Conservation (phyloP, 768 basidiomycete species). For the Podaxis sp. region DNA sequence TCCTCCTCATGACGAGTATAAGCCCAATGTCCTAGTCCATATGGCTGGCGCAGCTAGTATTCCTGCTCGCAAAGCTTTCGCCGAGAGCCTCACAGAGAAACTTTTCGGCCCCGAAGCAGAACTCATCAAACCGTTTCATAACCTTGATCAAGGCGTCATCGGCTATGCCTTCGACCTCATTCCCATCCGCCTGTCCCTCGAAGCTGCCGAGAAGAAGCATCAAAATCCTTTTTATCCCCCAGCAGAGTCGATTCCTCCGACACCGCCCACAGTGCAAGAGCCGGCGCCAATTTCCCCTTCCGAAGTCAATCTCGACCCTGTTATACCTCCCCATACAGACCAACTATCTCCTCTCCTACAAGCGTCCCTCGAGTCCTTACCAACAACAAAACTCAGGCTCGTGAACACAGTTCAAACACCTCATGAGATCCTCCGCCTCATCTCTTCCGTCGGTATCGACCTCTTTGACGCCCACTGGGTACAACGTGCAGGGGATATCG, state of each 20-base stretch:
- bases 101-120: conserved; percentile 56
- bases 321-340: conserved; percentile 14
- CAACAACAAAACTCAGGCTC: conserved; percentile 59
- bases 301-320: conserved; percentile 10
- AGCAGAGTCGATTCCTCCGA: not conserved
- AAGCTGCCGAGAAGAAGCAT: conserved; percentile 16
- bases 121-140: conserved; percentile 45
- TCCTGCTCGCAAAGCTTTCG: conserved; percentile 63
- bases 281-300: conserved; percentile 2
- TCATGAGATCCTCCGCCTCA: conserved; percentile 71
- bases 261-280: not conserved
- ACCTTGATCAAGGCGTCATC: conserved; percentile 63
- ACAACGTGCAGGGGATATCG: conserved; percentile 60
- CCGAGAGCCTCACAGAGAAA: conserved; percentile 52
- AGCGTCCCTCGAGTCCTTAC: conserved; percentile 57
- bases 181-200: conserved; percentile 37
- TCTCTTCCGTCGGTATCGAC: conserved; percentile 68
- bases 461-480: conserved; percentile 77
- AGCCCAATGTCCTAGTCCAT: conserved; percentile 50
- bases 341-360: conserved; percentile 42
- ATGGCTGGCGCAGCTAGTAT: conserved; percentile 61
- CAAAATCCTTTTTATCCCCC: not conserved
- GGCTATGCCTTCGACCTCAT: conserved; percentile 76
- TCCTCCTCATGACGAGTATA: not conserved
- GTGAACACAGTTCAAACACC: conserved; percentile 57